Base-by-base conservation (phyloP, 306 rosid genomes). In the Begonia loranthoides region DNA sequence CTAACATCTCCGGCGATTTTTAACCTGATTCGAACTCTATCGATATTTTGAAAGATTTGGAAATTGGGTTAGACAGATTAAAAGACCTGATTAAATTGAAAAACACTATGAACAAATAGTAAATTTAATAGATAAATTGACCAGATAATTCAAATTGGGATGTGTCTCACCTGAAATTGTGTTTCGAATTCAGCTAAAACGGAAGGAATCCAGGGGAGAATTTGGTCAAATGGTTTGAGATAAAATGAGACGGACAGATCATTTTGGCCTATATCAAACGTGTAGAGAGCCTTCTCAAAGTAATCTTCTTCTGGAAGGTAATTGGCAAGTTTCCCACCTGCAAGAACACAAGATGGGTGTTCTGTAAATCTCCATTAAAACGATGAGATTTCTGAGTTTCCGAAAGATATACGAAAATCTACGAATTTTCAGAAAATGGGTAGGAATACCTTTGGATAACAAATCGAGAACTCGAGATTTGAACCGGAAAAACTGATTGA, bases 191-290 rank as follows among this genome's bases (percentile, higher is more conserved):
- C 77, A 0, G 63, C 38, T 16, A 72, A 24, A 36, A 66, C 12
- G 38, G 12, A 49, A 40, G 69, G 73, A 33, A 72, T 45, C 11
- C 44, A 62, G 54, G 66, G 56, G 46, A 58, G 38, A 10, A 66
- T 62, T 62, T 66, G 60, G 28, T 66, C 70, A 48, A 52, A 65
- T 49, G 73, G 49, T 50, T 54, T 66, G 3, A 52, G 16, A 15
- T 17, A 44, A 50, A 72, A 62, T 16, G 73, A 69, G 39, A 56
- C 77, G 24, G 62, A 73, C 8, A 72, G 59, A 50, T 67, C 77
- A 55, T 72, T 72, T 58, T 72, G 77, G 22, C 70, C 73, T 28
- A 72, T 33, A 50, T 72, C 77, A 13, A 72, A 66, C 58, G 43
- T 62, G 50, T 72, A 62, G 1, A 62, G 56, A 9, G 63, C 73